phyloP scores from a whole-genome alignment of 1,284 basidiomycete genomes.

The Apiotrichum akiyoshidainum region DNA sequence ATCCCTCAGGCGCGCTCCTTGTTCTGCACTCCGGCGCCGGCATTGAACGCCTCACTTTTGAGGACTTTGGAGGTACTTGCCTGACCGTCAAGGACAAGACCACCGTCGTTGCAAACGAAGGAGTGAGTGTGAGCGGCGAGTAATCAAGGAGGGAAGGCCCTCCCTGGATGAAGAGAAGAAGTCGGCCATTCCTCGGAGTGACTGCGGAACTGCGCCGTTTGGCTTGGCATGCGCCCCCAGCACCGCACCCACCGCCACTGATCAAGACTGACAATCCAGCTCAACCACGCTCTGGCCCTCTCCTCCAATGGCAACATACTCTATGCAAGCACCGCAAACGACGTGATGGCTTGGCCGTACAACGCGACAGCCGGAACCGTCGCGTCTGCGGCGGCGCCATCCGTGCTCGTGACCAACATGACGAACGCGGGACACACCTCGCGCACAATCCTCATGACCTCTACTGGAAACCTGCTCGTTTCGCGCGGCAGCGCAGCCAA shows the following conservation, averaged over 20 bases:
- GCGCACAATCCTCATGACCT: conserved; percentile 10
- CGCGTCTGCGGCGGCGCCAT: neutral
- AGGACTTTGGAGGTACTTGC: conserved; percentile 13
- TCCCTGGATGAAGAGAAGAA: too few relatives aligned
- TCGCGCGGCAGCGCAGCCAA: conserved; percentile 15
- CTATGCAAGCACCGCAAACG: conserved; percentile 9
- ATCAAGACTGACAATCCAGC: conserved; percentile 2
- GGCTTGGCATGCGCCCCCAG: neutral
- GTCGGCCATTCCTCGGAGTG: neutral
- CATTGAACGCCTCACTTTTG: conserved; percentile 5
- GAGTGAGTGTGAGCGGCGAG: conserved; percentile 1
- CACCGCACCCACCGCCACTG: neutral
- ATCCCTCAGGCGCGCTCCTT: conserved; percentile 7
- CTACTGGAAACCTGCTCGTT: conserved; percentile 8
- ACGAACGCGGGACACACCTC: conserved; percentile 8
- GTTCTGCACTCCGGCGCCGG: conserved; percentile 7
- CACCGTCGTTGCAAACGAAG: neutral
- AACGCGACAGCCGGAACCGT: neutral
- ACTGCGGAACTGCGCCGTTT: neutral
- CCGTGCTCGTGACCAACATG: conserved; percentile 11
- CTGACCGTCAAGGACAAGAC: neutral
- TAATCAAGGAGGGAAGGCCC: too few relatives aligned
- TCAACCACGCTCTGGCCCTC: conserved; percentile 15
- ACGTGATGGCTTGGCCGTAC: conserved; percentile 10
- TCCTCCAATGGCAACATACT: conserved; percentile 6